A percentile compares a stretch with the other conserved stretches of the same genome.
phyloP scores from a whole-genome alignment of 805 yeast genomes.

The Saccharomycopsis sp. region DNA sequence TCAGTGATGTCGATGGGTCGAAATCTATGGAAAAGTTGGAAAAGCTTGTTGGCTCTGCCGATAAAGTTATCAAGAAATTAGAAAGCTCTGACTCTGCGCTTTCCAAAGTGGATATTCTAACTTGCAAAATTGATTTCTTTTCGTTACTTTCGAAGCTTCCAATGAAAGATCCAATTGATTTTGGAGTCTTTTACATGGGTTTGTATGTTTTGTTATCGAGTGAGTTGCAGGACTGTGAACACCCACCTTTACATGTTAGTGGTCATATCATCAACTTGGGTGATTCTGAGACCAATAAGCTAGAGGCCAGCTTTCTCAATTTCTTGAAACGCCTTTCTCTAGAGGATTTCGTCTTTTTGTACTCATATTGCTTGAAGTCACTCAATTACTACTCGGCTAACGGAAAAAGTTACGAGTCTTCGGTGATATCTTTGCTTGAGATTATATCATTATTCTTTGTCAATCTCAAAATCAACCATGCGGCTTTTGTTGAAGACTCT shows the following conservation, averaged over 20 bases:
- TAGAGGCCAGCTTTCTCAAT: not conserved
- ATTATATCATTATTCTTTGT: slow-evolving; percentile 5
- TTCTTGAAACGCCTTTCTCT: not conserved
- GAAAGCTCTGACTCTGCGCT: not conserved
- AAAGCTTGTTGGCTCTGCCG: not conserved
- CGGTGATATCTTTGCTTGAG: not conserved
- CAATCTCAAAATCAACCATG: slow-evolving; percentile 4
- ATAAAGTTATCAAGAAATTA: not conserved
- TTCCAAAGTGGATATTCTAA: not conserved
- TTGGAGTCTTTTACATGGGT: not conserved
- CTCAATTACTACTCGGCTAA: not conserved
- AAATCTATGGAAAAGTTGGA: not conserved
- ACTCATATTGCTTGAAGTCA: slow-evolving; percentile 3
- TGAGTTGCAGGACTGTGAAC: not conserved
- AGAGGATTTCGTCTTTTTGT: slow-evolving; percentile 4
- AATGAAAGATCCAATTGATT: not conserved
- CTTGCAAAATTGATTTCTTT: not conserved
- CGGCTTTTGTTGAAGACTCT: not conserved
- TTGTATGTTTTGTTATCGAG: not conserved
- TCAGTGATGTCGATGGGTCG: not conserved
- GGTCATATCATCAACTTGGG: not conserved
- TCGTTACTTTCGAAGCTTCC: not conserved
- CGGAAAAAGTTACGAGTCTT: not conserved
- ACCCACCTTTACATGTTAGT: not conserved
- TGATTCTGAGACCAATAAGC: not conserved